phyloP scores from a whole-genome alignment of 148 eudicot species.

The Chenopodium album region DNA sequence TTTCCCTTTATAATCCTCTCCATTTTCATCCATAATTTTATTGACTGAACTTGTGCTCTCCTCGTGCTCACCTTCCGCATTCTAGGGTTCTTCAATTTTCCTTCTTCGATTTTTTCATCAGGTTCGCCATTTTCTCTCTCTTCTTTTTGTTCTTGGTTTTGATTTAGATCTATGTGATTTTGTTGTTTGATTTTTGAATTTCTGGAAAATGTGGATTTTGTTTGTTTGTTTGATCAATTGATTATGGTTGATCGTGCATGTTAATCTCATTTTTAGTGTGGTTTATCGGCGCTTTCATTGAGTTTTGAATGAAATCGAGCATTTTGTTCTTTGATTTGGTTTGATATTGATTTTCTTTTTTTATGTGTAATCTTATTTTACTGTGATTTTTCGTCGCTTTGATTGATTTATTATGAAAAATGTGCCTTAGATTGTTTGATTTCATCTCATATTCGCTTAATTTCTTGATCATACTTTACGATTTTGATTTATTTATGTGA shows the following conservation, averaged over 20 bases:
- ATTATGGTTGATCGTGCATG: neutral
- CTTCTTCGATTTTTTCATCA: neutral
- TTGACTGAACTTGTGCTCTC: conserved; percentile 2
- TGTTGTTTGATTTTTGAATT: neutral
- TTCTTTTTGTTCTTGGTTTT: neutral
- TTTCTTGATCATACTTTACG: neutral
- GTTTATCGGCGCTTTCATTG: too few species aligned
- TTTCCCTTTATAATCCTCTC: neutral
- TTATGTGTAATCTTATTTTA: too few species aligned
- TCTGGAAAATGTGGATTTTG: neutral
- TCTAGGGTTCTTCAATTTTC: neutral
- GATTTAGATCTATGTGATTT: neutral
- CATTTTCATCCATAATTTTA: neutral
- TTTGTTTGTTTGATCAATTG: neutral
- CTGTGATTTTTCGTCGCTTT: neutral
- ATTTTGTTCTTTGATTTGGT: too few species aligned
- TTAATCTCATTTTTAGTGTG: too few species aligned
- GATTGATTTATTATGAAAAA: neutral
- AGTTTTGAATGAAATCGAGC: too few species aligned
- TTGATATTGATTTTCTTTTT: too few species aligned
- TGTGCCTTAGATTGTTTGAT: neutral
- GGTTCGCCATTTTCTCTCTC: neutral
- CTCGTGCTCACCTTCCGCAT: conserved; percentile 4
- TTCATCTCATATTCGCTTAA: neutral
- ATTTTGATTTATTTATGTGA: neutral